These are phyloP conservation scores for Fusarium ramigenum DNA, from an alignment of 2,329 filamentous ascomycete species.

Conservation along the genomic window DNA sequence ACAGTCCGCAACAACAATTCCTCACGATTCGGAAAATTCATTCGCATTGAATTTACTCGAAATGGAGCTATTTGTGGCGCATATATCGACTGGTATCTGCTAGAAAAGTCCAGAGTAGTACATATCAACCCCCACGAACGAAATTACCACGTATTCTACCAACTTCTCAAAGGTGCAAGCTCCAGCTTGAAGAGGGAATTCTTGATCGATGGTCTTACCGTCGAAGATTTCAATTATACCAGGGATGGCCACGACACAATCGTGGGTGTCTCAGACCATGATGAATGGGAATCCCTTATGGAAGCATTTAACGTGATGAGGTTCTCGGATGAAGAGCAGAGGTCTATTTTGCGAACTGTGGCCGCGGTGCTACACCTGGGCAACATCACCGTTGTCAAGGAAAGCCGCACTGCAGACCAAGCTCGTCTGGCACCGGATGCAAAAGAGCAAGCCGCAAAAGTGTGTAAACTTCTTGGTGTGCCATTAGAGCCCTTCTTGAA, in stretches of 20 bases:
- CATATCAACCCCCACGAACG: constrained; percentile 86
- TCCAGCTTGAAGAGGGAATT: constrained; percentile 77
- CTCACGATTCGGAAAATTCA: constrained; percentile 98
- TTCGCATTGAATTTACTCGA: constrained; percentile 92
- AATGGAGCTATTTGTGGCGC: constrained; percentile 92
- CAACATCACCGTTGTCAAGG: constrained; percentile 89
- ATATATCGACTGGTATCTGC: constrained; percentile 97
- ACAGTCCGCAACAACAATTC: constrained; percentile 99
- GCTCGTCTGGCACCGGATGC: constrained; percentile 82
- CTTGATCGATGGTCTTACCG: constrained; percentile 76
- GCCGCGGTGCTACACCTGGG: constrained; percentile 93
- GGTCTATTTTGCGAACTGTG: constrained; percentile 83
- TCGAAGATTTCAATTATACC: constrained; percentile 92
- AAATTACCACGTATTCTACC: constrained; percentile 98
- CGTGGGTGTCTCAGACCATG: constrained; percentile 84
- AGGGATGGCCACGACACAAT: constrained; percentile 92
- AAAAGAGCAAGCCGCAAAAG: constrained; percentile 76
- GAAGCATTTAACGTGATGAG: constrained; percentile 97
- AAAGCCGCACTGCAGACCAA: constrained; percentile 90
- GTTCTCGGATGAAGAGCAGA: constrained; percentile 85
- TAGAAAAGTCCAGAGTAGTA: constrained; percentile 98
- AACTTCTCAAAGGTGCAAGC: constrained; percentile 87
- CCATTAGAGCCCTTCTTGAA: constrained; percentile 85
- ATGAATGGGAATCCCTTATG: constrained; percentile 89
- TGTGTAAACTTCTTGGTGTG: constrained; percentile 87